phyloP scores from a whole-genome alignment of 805 yeast genomes.

The Lipomyces starkeyi region DNA sequence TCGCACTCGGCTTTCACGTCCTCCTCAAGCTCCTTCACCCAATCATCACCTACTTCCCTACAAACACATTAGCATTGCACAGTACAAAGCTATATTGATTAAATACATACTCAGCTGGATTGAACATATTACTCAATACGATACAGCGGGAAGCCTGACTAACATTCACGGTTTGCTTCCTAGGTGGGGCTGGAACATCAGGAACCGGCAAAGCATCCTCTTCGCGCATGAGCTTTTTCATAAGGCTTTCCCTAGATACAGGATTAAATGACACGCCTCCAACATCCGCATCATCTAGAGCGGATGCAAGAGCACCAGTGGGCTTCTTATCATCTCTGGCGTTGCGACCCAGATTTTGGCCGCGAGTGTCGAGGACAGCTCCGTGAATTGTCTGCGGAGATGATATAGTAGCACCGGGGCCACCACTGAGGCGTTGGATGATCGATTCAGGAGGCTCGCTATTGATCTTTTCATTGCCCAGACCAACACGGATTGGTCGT shows the following conservation, averaged over 20 bases:
- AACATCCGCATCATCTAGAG: slow-evolving; percentile 39
- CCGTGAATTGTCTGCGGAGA: slow-evolving; percentile 11
- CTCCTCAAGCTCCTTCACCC: slow-evolving; percentile 47
- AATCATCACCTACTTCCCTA: slow-evolving; percentile 45
- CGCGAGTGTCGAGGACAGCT: slow-evolving; percentile 17
- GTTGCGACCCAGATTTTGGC: slow-evolving; percentile 16
- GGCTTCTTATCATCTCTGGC: slow-evolving; percentile 34
- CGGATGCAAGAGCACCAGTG: slow-evolving; percentile 33
- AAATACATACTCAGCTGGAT: slow-evolving; percentile 42
- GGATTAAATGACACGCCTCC: slow-evolving; percentile 37
- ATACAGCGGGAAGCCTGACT: slow-evolving; percentile 42
- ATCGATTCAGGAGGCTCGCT: slow-evolving; percentile 36
- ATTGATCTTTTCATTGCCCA: slow-evolving; percentile 38
- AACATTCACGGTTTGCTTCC: slow-evolving; percentile 10
- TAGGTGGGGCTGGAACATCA: slow-evolving; percentile 14
- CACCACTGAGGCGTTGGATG: slow-evolving; percentile 29
- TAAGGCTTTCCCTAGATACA: slow-evolving; percentile 43
- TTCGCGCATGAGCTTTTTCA: slow-evolving; percentile 45
- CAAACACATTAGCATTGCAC: background rate
- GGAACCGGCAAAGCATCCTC: slow-evolving; percentile 40
- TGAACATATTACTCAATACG: slow-evolving; percentile 45
- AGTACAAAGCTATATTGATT: background rate
- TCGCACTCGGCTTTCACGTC: slow-evolving; percentile 49
- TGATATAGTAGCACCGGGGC: slow-evolving; percentile 13
- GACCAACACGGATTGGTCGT: slow-evolving; percentile 43